These are phyloP conservation scores for Lenzites betulinus DNA, from an alignment of 768 basidiomycete species.

Conservation along the genomic window DNA sequence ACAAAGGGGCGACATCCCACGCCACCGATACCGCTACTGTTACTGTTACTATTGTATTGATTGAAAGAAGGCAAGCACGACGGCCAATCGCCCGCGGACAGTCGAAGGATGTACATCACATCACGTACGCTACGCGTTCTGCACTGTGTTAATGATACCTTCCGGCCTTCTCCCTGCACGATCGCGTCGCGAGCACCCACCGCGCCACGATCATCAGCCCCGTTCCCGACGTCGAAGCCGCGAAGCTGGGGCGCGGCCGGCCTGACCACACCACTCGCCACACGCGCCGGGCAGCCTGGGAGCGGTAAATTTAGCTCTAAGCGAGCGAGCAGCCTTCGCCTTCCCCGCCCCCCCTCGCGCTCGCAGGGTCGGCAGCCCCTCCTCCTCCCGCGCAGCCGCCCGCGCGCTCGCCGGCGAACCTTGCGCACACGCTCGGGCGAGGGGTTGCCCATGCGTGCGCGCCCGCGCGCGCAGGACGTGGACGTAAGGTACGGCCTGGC, in stretches of 20 bases:
- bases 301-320: constrained; percentile 17
- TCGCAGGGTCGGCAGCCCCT: too few relatives aligned
- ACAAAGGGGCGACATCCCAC: not conserved
- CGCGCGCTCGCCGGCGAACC: too few relatives aligned
- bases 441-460: too few relatives aligned
- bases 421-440: too few relatives aligned
- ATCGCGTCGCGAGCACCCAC: not conserved
- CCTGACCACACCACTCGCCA: not conserved
- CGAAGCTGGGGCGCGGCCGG: not conserved
- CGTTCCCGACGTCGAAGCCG: not conserved
- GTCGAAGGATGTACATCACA: not conserved
- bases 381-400: too few relatives aligned
- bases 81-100: not conserved
- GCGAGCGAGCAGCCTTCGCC: not conserved
- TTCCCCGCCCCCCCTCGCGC: not conserved
- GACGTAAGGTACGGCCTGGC: not conserved
- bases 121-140: not conserved
- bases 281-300: not conserved
- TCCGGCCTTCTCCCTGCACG: not conserved
- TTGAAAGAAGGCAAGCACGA: not conserved
- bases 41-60: not conserved
- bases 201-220: constrained; percentile 7
- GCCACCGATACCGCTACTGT: not conserved
- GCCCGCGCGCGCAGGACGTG: not conserved
- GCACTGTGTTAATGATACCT: not conserved